Evolutionary conservation across 805 yeast species (phyloP), one percentile per base, ranked within the genome.

Genomic region (Candida pseudofarinosa): DNA sequence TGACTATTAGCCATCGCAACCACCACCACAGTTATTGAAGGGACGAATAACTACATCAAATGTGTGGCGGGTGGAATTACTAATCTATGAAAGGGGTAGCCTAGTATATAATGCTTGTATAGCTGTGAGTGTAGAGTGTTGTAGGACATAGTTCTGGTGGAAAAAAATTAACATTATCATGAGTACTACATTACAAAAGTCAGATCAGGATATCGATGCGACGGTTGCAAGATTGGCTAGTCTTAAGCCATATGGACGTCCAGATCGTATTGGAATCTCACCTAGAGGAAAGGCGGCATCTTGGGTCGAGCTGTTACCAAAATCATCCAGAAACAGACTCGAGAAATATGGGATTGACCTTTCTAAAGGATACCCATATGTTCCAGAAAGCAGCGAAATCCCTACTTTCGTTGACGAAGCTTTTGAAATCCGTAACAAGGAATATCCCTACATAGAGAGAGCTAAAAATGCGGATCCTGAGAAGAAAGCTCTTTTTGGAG

Each of bases 341-440:
- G 59, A 53, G 14, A 59, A 49, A 42, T 50, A 53, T 37, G 53
- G 51, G 3, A 53, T 60, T 41, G 66, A 61, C 39, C 45, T 60
- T 14, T 53, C 60, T 12, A 40, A 48, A 4, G 65, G 66, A 6
- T 61, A 61, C 39, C 65, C 65, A 10, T 43, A 38, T n/a, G 40
- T 48, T 30, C 64, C 65, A 8, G 40, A 44, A 14, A 42, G 33
- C 3, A 57, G 49, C 13, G 40, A 50, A 13, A 57, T 61, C 37
- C 65, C 66, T 16, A 55, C 46, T 13, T 61, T 59, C 44, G 41
- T 60, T n/a, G 63, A 60, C 43, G 65, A 61, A 39, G 65, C 63
- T 14, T 52, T 34, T 30, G 54, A 45, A 5, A 46, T 61, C 33
- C 54, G 65, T 47, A 49, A 53, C 34, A 35, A 49, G 19, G 52